Percentiles rank a stretch among this genome's conserved stretches.
Conservation (phyloP, 2,329 filamentous ascomycete genomes). For the Alternaria arborescens region DNA sequence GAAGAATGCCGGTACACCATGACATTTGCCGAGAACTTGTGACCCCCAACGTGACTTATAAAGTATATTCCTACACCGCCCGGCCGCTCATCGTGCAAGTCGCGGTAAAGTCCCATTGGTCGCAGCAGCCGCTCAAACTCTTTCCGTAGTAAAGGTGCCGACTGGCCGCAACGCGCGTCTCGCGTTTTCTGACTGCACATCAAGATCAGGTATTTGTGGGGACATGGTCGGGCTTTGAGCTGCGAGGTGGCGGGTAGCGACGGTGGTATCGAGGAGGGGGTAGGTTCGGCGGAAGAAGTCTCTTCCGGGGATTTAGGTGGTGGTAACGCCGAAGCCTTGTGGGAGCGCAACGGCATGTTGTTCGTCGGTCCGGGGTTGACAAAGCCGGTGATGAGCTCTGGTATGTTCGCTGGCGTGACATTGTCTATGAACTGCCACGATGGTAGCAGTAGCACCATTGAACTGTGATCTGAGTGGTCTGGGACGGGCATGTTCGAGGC, state of each 20-base stretch:
- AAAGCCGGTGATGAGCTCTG: conserved; percentile 73
- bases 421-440: conserved; percentile 85
- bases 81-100: conserved; percentile 85
- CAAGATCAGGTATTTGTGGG: conserved; percentile 86
- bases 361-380: conserved; percentile 79
- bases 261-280: conserved; percentile 32
- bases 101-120: conserved; percentile 82
- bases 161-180: conserved; percentile 93
- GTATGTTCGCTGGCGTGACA: conserved; percentile 77
- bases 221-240: conserved; percentile 71
- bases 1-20: conserved; percentile 79
- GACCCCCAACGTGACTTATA: conserved; percentile 93
- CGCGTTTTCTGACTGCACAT: conserved; percentile 95
- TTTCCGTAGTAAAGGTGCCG: conserved; percentile 84
- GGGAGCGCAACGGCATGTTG: conserved; percentile 64
- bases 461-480: conserved; percentile 67
- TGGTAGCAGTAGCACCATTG: conserved; percentile 83
- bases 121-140: conserved; percentile 91
- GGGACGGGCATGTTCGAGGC: conserved; percentile 91
- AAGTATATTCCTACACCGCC: conserved; percentile 97
- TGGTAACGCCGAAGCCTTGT: conserved; percentile 20
- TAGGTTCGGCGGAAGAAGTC: conserved; percentile 23
- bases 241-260: conserved; percentile 43
- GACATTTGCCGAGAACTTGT: conserved; percentile 95
- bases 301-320: conserved; percentile 24